phyloP scores from a whole-genome alignment of 345 rosid species.

The Passiflora organensis region DNA sequence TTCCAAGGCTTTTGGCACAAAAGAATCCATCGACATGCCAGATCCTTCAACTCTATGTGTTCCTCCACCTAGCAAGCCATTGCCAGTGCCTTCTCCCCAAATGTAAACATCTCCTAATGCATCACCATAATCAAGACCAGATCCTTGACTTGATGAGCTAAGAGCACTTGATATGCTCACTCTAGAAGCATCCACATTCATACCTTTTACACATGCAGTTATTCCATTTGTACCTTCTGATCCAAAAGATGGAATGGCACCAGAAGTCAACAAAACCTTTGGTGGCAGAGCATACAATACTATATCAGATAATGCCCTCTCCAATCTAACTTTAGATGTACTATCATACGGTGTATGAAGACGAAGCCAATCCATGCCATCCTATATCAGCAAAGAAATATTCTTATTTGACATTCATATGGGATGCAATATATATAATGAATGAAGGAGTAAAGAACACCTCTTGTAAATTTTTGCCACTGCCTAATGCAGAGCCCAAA shows the following conservation, averaged over 20 bases:
- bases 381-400: conserved; percentile 35
- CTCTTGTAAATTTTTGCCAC: conserved; percentile 22
- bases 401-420: conserved; percentile 8
- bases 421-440: not conserved
- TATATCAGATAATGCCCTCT: conserved; percentile 54
- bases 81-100: conserved; percentile 22
- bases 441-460: conserved; percentile 10
- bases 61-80: conserved; percentile 20
- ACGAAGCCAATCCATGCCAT: conserved; percentile 21
- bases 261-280: conserved; percentile 35
- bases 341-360: conserved; percentile 21
- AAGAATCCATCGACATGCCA: conserved; percentile 14
- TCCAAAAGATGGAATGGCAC: conserved; percentile 22
- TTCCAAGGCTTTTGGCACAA: conserved; percentile 22
- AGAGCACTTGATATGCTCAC: conserved; percentile 50
- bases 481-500: conserved; percentile 21
- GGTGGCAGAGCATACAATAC: conserved; percentile 42
- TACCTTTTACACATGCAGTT: conserved; percentile 19
- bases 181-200: conserved; percentile 34
- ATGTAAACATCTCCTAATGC: conserved; percentile 23
- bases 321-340: conserved; percentile 18
- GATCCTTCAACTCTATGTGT: conserved; percentile 13
- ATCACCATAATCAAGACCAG: conserved; percentile 23
- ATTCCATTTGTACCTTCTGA: conserved; percentile 33
- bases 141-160: conserved; percentile 27